A percentile compares a stretch with the other conserved stretches of the same genome.
These are phyloP conservation scores for Vavraia culicis DNA, from an alignment of 371 early-diverging fungal genomes.

Conservation along the genomic window DNA sequence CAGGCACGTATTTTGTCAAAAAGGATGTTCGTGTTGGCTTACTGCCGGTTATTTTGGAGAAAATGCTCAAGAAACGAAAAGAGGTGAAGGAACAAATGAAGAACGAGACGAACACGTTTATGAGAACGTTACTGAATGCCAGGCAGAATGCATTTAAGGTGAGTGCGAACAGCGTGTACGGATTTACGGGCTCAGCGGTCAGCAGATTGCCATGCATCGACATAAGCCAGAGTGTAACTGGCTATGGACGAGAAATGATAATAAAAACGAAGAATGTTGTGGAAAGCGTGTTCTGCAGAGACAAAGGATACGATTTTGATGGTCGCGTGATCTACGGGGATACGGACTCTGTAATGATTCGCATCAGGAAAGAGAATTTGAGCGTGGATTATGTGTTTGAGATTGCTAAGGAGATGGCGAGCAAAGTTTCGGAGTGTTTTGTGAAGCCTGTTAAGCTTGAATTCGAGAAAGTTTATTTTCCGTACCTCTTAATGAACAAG, in stretches of 20 bases:
- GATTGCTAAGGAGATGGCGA: conserved; percentile 49
- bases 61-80: conserved; percentile 78
- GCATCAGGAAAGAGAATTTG: conserved; percentile 60
- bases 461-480: conserved; percentile 95
- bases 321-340: conserved; percentile 93
- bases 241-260: conserved; percentile 94
- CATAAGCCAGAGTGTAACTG: conserved; percentile 89
- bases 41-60: conserved; percentile 69
- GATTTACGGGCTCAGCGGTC: conserved; percentile 89
- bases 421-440: conserved; percentile 52
- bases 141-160: conserved; percentile 90
- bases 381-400: too few species aligned
- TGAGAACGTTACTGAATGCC: conserved; percentile 72
- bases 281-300: conserved; percentile 57
- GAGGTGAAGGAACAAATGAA: conserved; percentile 72
- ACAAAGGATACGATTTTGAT: conserved; percentile 64
- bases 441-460: conserved; percentile 84
- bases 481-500: conserved; percentile 90
- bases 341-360: conserved; percentile 99
- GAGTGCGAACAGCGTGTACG: conserved; percentile 95
- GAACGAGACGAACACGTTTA: conserved; percentile 58
- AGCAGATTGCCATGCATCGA: conserved; percentile 88
- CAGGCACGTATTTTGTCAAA: conserved; percentile 59
- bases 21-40: conserved; percentile 57
- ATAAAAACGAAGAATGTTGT: conserved; percentile 64